phyloP scores from a whole-genome alignment of 2,329 filamentous ascomycete species.

The Colletotrichum musae region DNA sequence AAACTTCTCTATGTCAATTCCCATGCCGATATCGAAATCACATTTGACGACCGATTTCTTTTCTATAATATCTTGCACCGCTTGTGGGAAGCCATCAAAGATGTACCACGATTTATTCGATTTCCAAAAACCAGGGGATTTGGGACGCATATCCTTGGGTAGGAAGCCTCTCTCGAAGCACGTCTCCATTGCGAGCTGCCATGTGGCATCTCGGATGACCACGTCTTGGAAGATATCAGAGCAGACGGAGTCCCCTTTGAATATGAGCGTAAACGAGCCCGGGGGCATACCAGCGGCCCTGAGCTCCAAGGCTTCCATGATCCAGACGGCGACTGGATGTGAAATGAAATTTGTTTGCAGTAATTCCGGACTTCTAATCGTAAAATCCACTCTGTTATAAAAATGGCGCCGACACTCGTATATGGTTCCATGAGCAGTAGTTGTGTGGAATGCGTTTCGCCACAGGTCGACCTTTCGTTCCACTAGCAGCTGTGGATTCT shows the following conservation, averaged over 20 bases:
- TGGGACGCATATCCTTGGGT: neutral
- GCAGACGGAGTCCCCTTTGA: slow-evolving; percentile 3
- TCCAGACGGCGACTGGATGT: neutral
- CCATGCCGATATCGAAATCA: neutral
- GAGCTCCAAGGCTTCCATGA: slow-evolving; percentile 13
- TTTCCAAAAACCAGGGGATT: neutral
- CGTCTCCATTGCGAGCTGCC: slow-evolving; percentile 5
- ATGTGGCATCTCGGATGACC: slow-evolving; percentile 19
- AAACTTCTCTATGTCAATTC: neutral
- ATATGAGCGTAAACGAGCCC: slow-evolving; percentile 6
- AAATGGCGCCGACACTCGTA: no score
- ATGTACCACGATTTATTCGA: neutral
- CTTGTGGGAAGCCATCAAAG: slow-evolving; percentile 3
- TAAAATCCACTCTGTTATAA: neutral
- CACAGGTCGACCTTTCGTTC: slow-evolving; percentile 2
- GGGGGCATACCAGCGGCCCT: slow-evolving; percentile 1
- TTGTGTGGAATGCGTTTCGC: neutral
- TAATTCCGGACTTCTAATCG: neutral
- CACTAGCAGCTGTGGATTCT: neutral
- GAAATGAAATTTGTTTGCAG: neutral
- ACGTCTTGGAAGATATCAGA: slow-evolving; percentile 13
- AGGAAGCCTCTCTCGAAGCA: neutral
- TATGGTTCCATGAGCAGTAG: neutral
- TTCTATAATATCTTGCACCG: neutral
- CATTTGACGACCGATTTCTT: slow-evolving; percentile 5